Conservation (phyloP, 495 filamentous ascomycete genomes). For the Trichodelitschia bisporula region DNA sequence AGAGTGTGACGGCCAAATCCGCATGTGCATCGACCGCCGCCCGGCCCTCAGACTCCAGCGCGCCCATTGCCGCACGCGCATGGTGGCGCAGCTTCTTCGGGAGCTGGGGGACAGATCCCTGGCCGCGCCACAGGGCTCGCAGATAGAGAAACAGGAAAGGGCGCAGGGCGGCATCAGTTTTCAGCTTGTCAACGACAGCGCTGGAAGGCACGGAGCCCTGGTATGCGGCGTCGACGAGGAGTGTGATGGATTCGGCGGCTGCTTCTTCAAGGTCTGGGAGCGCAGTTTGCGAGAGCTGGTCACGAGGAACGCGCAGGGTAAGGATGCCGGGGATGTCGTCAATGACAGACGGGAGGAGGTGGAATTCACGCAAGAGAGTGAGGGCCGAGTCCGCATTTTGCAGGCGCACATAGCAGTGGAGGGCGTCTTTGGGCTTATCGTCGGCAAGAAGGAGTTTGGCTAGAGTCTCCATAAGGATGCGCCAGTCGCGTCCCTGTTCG, state of each 20-base stretch:
- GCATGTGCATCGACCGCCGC: conserved; percentile 65
- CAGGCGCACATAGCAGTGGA: conserved; percentile 68
- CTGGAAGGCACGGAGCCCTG: conserved; percentile 64
- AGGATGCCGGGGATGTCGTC: conserved; percentile 82
- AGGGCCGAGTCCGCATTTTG: conserved; percentile 83
- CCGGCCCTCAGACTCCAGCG: conserved; percentile 31
- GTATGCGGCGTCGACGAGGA: conserved; percentile 77
- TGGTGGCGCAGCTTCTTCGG: conserved; percentile 13
- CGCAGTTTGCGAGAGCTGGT: conserved; percentile 39
- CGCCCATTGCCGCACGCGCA: conserved; percentile 12
- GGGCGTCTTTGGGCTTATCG: conserved; percentile 55
- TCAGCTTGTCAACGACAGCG: conserved; percentile 42
- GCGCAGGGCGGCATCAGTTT: conserved; percentile 45
- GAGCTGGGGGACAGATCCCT: conserved; percentile 24
- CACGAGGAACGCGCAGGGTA: conserved; percentile 54
- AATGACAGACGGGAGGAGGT: conserved; percentile 59
- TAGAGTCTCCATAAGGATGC: conserved; percentile 54
- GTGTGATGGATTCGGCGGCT: conserved; percentile 54
- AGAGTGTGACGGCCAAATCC: conserved; percentile 62
- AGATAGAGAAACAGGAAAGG: conserved; percentile 80
- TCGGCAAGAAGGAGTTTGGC: conserved; percentile 62
- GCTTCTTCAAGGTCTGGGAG: conserved; percentile 46
- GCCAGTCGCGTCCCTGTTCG: conserved; percentile 51
- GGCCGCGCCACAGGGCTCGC: conserved; percentile 56
- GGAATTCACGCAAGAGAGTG: conserved; percentile 56